phyloP scores from a whole-genome alignment of 805 yeast genomes.

The Metschnikowia lachancei region DNA sequence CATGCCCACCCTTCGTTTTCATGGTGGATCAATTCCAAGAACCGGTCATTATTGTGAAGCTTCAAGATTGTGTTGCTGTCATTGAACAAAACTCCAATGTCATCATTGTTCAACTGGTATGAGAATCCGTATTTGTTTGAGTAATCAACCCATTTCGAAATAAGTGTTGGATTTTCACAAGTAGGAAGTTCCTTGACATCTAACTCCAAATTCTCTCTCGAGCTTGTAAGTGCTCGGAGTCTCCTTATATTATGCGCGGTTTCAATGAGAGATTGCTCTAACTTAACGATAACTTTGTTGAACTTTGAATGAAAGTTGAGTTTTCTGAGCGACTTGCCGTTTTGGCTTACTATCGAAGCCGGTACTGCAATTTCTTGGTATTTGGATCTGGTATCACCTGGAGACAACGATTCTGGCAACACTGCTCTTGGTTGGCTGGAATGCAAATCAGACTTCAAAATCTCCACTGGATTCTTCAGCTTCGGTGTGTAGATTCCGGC shows the following conservation, averaged over 20 bases:
- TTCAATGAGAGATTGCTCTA: conserved; percentile 38
- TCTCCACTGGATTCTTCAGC: conserved; percentile 63
- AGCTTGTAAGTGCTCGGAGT: conserved; percentile 35
- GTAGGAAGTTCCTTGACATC: conserved; percentile 39
- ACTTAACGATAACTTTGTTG: conserved; percentile 36
- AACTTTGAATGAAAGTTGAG: conserved; percentile 40
- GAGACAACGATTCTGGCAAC: conserved; percentile 86
- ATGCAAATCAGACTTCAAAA: conserved; percentile 64
- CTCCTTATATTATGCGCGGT: conserved; percentile 41
- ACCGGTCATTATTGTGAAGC: conserved; percentile 58
- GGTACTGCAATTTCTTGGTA: conserved; percentile 65
- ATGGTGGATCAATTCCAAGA: conserved; percentile 55
- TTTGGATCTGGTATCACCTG: conserved; percentile 85
- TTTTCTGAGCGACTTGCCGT: conserved; percentile 33
- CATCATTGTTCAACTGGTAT: conserved; percentile 85
- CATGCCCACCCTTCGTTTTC: conserved; percentile 48
- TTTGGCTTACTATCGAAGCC: conserved; percentile 21
- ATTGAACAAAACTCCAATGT: conserved; percentile 86
- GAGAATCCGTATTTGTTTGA: conserved; percentile 94
- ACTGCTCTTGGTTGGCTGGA: conserved; percentile 66
- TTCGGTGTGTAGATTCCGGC: conserved; percentile 60
- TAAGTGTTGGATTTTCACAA: conserved; percentile 61
- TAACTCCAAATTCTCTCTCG: conserved; percentile 26
- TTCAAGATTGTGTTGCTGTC: conserved; percentile 80
- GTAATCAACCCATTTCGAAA: conserved; percentile 97